Evolutionary conservation across 305 asterid species (phyloP), one percentile per base, ranked within the genome.

Genomic region (Ilex paraguariensis): DNA sequence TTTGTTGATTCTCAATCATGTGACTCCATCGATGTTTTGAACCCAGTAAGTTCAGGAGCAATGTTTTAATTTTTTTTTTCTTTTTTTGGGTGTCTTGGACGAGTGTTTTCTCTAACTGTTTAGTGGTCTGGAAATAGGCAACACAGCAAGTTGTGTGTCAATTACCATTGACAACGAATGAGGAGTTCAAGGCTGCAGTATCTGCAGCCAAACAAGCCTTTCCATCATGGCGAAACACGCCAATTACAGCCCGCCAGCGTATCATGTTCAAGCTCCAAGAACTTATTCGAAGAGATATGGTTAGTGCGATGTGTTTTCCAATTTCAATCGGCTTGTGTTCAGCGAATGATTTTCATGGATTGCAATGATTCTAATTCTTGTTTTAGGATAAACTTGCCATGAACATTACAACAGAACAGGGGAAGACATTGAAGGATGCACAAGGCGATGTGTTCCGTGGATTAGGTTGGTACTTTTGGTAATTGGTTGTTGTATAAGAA

Each of bases 381-480:
- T 53, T 71, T 58, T 73, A 90, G 97, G 97, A 87, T 72, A 87
- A 86, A 76, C 90, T 90, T 60, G 96, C 93, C 66, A 65, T 79
- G 75, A 90, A 71, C 66, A 80, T 87, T 67, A 87, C 91, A 30
- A 85, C 75, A 3, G 97, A 90, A 65, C 97, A 85, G 72, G 97
- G 95, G 58, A 87, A 88, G 75, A 86, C 98, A 45, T 65, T 92
- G 73, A 92, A 87, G 77, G 98, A 87, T 66, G 97, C 98, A 32
- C 95, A 89, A 66, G 97, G 96, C 61, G 98, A 89, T 75, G 97
- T 92, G 67, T 87, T 89, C 76, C 84, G 97, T 39, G 97, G 98
- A 49, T 82, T 92, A 65, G 98, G 98, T 92, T 71, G 60, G 93
- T 77, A 54, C 30, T 50, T 58, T 32, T 55, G 6, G 7, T 11